phyloP scores from a whole-genome alignment of 345 rosid genomes.

The Tarenaya hassleriana region DNA sequence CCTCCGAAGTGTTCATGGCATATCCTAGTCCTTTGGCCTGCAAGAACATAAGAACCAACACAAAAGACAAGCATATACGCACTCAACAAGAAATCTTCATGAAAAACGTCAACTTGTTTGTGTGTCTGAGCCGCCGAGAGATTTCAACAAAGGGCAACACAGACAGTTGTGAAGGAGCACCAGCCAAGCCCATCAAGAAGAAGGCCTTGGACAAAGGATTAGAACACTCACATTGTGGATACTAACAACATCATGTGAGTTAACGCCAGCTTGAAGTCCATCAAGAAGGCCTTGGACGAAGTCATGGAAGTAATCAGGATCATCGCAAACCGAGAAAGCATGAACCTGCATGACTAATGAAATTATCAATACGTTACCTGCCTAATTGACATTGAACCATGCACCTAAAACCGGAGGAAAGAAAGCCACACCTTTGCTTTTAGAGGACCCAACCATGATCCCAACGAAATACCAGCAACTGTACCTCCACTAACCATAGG shows the following conservation, averaged over 20 bases:
- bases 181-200: too few relatives aligned
- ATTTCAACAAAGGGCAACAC: too few relatives aligned
- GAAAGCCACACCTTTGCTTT: slow-evolving; percentile 64
- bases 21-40: slow-evolving; percentile 92
- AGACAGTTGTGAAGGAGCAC: background rate
- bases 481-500: slow-evolving; percentile 66
- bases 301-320: slow-evolving; percentile 82
- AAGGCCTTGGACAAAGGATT: too few relatives aligned
- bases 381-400: background rate
- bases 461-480: slow-evolving; percentile 80
- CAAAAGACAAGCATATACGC: background rate
- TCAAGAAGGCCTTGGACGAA: slow-evolving; percentile 78
- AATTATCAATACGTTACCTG: slow-evolving; percentile 13
- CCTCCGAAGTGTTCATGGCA: slow-evolving; percentile 72
- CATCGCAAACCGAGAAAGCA: slow-evolving; percentile 88
- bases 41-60: slow-evolving; percentile 2
- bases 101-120: background rate
- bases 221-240: slow-evolving; percentile 60
- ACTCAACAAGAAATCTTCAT: background rate
- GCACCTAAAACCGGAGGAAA: slow-evolving; percentile 1
- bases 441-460: slow-evolving; percentile 62
- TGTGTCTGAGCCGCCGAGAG: too few relatives aligned
- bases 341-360: slow-evolving; percentile 55
- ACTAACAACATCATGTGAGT: slow-evolving; percentile 53
- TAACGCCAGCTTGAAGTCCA: slow-evolving; percentile 73